Evolutionary conservation across 768 basidiomycete genomes (phyloP).

Genomic region (Russula abietina): DNA sequence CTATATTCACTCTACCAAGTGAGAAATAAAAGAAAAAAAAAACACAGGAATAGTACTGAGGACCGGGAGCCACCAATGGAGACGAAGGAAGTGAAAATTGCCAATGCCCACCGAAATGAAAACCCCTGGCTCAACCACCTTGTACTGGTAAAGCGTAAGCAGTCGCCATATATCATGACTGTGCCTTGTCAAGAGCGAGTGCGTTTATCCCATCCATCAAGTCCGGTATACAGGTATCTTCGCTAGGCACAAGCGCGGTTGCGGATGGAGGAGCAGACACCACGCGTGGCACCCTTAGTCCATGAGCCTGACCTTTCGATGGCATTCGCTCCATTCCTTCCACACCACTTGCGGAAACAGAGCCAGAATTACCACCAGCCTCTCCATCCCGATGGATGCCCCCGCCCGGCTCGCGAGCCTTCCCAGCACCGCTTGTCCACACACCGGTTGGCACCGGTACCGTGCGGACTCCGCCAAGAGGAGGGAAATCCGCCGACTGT

Average conservation of each 20-base stretch:
- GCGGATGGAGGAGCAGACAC: conserved; percentile 1
- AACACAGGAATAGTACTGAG: conserved; percentile 11
- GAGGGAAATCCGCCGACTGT: conserved; percentile 34
- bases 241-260: conserved; percentile 24
- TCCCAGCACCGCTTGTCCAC: conserved; percentile 39
- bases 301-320: conserved; percentile 7
- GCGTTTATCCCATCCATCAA: conserved; percentile 56
- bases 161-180: conserved; percentile 37
- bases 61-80: neutral
- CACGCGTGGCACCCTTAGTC: conserved; percentile 1
- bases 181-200: conserved; percentile 50
- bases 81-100: neutral
- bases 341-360: neutral
- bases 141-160: conserved; percentile 42
- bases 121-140: conserved; percentile 51
- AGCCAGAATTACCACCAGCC: neutral
- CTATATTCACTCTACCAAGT: conserved; percentile 18
- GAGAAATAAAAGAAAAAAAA: conserved; percentile 11
- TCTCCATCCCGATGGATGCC: conserved; percentile 3
- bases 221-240: conserved; percentile 76
- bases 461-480: conserved; percentile 29
- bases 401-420: conserved; percentile 16
- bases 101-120: conserved; percentile 42
- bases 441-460: conserved; percentile 54
- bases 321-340: conserved; percentile 14